Evolutionary conservation across 805 yeast genomes (phyloP).

Genomic region (Candida insectorum): DNA sequence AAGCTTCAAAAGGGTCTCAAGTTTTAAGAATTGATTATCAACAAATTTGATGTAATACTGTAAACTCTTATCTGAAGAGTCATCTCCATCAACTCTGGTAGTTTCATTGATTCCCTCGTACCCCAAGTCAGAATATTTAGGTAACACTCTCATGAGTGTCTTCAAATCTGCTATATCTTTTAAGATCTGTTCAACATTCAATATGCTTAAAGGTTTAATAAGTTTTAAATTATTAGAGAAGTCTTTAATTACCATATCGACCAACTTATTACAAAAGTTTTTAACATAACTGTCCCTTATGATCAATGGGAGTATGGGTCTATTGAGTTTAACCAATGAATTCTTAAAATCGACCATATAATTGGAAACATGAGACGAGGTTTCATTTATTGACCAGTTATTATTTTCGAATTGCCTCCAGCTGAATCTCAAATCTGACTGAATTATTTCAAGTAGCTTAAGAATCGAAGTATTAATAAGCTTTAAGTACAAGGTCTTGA

Average conservation of each 20-base stretch:
- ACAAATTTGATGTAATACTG: constrained; percentile 42
- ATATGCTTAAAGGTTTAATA: constrained; percentile 63
- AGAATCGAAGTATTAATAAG: constrained; percentile 57
- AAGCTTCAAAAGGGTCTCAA: constrained; percentile 68
- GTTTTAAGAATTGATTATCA: constrained; percentile 33
- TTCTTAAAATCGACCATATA: constrained; percentile 60
- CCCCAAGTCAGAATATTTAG: constrained; percentile 38
- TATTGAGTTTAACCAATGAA: constrained; percentile 43
- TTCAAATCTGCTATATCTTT: constrained; percentile 70
- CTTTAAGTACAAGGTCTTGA: constrained; percentile 54
- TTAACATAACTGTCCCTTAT: constrained; percentile 70
- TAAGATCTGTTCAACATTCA: constrained; percentile 76
- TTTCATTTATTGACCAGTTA: constrained; percentile 65
- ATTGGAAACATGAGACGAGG: constrained; percentile 69
- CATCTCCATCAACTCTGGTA: constrained; percentile 10
- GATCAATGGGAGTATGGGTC: constrained; percentile 51
- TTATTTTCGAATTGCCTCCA: constrained; percentile 81
- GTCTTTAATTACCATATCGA: constrained; percentile 58
- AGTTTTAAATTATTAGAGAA: constrained; percentile 56
- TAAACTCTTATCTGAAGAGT: constrained; percentile 14
- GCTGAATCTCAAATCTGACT: constrained; percentile 57
- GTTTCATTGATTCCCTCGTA: constrained; percentile 18
- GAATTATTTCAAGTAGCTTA: constrained; percentile 54
- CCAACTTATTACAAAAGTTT: constrained; percentile 70
- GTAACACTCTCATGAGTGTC: constrained; percentile 45